phyloP scores from a whole-genome alignment of 345 rosid genomes.

The Stellera chamaejasme region DNA sequence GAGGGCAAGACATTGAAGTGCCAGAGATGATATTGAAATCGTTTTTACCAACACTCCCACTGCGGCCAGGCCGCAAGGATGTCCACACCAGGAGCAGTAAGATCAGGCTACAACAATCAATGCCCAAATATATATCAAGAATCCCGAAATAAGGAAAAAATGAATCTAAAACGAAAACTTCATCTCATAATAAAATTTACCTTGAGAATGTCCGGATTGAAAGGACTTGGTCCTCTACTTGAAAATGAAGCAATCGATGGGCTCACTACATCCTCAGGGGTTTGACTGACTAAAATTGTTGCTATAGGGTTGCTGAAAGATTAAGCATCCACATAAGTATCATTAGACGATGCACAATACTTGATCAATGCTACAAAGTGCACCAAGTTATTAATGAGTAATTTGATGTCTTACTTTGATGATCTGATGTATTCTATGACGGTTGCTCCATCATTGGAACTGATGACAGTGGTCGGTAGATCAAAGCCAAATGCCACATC shows the following conservation, averaged over 20 bases:
- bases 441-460: constrained; percentile 10
- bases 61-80: constrained; percentile 29
- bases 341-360: neutral
- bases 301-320: constrained; percentile 21
- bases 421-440: constrained; percentile 21
- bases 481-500: constrained; percentile 25
- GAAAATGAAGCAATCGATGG: constrained; percentile 23
- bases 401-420: constrained; percentile 10
- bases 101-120: constrained; percentile 20
- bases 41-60: constrained; percentile 8
- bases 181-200: neutral
- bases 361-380: neutral
- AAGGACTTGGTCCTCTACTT: constrained; percentile 26
- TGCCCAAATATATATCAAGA: too few species aligned
- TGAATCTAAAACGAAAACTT: too few species aligned
- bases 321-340: too few species aligned
- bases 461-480: constrained; percentile 19
- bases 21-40: constrained; percentile 18
- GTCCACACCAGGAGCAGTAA: constrained; percentile 31
- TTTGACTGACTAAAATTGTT: constrained; percentile 15
- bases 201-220: constrained; percentile 25
- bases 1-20: constrained; percentile 18
- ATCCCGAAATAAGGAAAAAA: neutral
- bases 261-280: constrained; percentile 14
- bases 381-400: too few species aligned